Conservation (phyloP, 352 stramenopile genomes). For the Phytophthora constricta region DNA sequence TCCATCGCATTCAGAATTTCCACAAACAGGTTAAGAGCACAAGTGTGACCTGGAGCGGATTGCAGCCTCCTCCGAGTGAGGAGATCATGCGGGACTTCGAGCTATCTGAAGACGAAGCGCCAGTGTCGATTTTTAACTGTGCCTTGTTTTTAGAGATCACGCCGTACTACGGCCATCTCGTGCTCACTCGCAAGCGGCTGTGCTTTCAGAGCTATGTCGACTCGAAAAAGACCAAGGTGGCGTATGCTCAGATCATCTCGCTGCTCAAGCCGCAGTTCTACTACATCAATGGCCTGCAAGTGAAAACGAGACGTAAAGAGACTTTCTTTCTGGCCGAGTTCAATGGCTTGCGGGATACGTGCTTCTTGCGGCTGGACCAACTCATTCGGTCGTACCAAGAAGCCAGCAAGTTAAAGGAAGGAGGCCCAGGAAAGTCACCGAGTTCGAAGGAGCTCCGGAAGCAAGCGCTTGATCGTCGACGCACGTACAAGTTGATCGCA, state of each 20-base stretch:
- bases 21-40: slow-evolving; percentile 66
- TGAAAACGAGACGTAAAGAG: slow-evolving; percentile 69
- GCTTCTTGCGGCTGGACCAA: slow-evolving; percentile 73
- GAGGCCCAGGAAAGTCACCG: slow-evolving; percentile 32
- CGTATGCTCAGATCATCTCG: slow-evolving; percentile 64
- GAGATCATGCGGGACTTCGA: slow-evolving; percentile 52
- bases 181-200: slow-evolving; percentile 71
- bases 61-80: slow-evolving; percentile 44
- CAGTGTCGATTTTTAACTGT: slow-evolving; percentile 79
- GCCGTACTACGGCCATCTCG: slow-evolving; percentile 76
- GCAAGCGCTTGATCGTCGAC: slow-evolving; percentile 60
- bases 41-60: slow-evolving; percentile 70
- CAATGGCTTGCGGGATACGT: slow-evolving; percentile 76
- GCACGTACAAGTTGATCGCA: slow-evolving; percentile 58
- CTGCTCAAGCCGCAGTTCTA: slow-evolving; percentile 87
- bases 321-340: slow-evolving; percentile 86
- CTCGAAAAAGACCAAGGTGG: slow-evolving; percentile 58
- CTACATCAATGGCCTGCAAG: slow-evolving; percentile 83
- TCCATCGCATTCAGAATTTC: slow-evolving; percentile 74
- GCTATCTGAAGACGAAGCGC: slow-evolving; percentile 47
- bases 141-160: slow-evolving; percentile 76
- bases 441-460: slow-evolving; percentile 54
- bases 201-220: slow-evolving; percentile 67
- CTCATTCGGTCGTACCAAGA: slow-evolving; percentile 72
- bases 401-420: slow-evolving; percentile 32